Conservation (phyloP, 129 eudicot species). For the Chrysanthemum lavandulifolium region DNA sequence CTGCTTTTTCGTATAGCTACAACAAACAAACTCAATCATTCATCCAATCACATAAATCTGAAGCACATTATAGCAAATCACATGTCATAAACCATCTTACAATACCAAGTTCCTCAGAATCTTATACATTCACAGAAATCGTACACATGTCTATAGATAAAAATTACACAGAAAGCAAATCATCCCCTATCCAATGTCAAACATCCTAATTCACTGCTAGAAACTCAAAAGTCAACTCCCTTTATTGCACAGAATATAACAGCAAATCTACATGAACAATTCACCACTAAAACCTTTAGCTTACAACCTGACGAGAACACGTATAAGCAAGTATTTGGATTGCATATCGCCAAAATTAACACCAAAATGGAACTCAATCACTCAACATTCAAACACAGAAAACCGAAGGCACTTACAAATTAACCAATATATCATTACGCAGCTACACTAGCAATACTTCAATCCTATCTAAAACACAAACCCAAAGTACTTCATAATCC, state of each 20-base stretch:
- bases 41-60: not conserved
- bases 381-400: not conserved
- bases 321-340: no score
- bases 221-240: not conserved
- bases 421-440: not conserved
- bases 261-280: no score
- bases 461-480: no score
- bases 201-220: conserved; percentile 1
- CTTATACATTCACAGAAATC: not conserved
- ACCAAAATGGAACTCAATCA: not conserved
- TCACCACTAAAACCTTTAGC: no score
- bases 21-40: conserved; percentile 26
- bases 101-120: conserved; percentile 4
- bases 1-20: conserved; percentile 92
- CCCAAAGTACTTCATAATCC: not conserved
- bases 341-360: no score
- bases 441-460: no score
- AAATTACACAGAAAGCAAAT: conserved; percentile 2
- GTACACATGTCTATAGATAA: not conserved
- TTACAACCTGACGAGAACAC: no score
- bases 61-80: not conserved
- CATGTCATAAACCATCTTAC: not conserved
- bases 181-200: conserved; percentile 4
- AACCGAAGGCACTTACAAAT: not conserved
- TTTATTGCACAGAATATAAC: not conserved